These are phyloP conservation scores for Vinca minor DNA, from an alignment of 257 asterid species.

Conservation along the genomic window DNA sequence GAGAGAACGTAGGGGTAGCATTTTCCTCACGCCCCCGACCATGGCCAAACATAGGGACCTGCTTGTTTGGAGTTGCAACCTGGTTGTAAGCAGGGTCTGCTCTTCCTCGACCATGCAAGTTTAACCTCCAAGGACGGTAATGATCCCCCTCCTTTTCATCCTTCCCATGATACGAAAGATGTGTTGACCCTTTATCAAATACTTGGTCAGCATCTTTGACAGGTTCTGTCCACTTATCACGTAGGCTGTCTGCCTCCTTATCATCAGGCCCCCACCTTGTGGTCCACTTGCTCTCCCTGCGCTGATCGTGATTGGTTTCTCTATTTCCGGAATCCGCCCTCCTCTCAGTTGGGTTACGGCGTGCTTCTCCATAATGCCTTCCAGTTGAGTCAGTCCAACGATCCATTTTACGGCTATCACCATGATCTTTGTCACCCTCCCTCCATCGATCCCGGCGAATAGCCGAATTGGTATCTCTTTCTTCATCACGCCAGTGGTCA, in stretches of 20 bases:
- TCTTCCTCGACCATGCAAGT: slow-evolving; percentile 68
- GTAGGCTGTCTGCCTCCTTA: slow-evolving; percentile 43
- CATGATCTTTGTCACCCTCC: slow-evolving; percentile 74
- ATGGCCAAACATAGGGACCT: slow-evolving; percentile 44
- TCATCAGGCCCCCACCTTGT: slow-evolving; percentile 88
- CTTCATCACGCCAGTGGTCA: slow-evolving; percentile 96
- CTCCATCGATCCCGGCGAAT: slow-evolving; percentile 80
- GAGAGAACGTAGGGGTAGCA: slow-evolving; percentile 37
- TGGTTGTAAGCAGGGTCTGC: slow-evolving; percentile 57
- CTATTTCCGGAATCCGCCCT: slow-evolving; percentile 66
- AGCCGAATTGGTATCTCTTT: slow-evolving; percentile 75
- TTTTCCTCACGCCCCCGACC: slow-evolving; percentile 80
- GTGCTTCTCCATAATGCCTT: slow-evolving; percentile 59
- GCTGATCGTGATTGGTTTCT: slow-evolving; percentile 68
- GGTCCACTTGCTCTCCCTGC: slow-evolving; percentile 91
- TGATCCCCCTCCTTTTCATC: slow-evolving; percentile 75
- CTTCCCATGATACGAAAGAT: slow-evolving; percentile 47
- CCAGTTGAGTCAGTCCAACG: slow-evolving; percentile 72
- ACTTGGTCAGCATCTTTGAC: slow-evolving; percentile 47
- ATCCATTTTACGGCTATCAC: slow-evolving; percentile 55
- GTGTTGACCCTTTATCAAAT: slow-evolving; percentile 51
- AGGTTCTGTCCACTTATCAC: slow-evolving; percentile 68
- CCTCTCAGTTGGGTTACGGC: slow-evolving; percentile 64
- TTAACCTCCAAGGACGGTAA: slow-evolving; percentile 81
- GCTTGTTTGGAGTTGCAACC: slow-evolving; percentile 47